Evolutionary conservation across 2,329 filamentous ascomycete genomes (phyloP), one percentile per base, ranked within the genome.

Genomic region (Pseudogymnoascus sp.): DNA sequence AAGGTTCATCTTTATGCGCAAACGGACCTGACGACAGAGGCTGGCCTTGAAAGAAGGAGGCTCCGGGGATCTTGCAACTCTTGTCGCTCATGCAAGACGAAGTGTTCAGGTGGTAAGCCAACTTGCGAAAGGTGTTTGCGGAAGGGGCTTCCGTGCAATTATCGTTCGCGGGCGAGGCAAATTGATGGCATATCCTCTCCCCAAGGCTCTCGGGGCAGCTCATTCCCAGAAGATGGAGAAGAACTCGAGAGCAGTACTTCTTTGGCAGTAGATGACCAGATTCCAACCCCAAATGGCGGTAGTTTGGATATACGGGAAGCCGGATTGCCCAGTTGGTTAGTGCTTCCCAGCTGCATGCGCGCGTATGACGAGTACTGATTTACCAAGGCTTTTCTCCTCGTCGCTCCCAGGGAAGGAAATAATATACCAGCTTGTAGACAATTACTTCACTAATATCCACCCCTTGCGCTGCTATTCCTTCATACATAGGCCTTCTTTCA

Each of bases 381-480:
- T 25, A 9, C 7, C 12, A 50, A 61, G 60, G 60, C 50, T 61
- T 9, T 59, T 59, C 50, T 37, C 43, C 12, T 30, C 43, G 2
- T 57, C 35, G 14, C 35, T 61, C 14, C 60, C 60, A 14, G 16
- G 22, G 7, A 38, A 35, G 22, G 47, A 59, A 60, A 39, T 28
- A 18, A 36, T 61, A 16, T 28, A 28, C 12, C 43, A 38, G 30
- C 50, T 63, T 12, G 60, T 67, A 28, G 68, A 70, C 30, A 65
- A 67, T 22, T 71, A 70, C 62, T 71, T 71, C 61, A 59, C 67
- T 36, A 66, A 71, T 47, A 66, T 71, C 18, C 69, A 71, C 33
- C 67, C 68, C 0, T 57, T 71, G 12, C 64, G 69, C 14, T 68
- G 68, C 35, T 70, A 65, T 64, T 68, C 67, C 0, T 71, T 71